These are phyloP conservation scores for Xylaria scruposa DNA, from an alignment of 495 filamentous ascomycete genomes.

Conservation along the genomic window DNA sequence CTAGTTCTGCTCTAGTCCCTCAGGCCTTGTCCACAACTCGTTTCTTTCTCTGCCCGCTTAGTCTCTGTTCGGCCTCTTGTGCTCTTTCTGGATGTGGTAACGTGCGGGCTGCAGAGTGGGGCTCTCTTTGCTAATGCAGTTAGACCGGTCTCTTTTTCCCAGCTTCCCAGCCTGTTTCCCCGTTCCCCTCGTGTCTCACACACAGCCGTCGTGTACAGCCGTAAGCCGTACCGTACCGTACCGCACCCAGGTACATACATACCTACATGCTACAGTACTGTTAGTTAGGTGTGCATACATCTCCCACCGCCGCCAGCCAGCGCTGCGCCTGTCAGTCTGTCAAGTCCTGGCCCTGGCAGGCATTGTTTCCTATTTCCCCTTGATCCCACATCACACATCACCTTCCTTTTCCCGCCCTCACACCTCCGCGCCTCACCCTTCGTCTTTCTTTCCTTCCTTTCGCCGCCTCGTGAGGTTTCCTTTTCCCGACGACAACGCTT, in stretches of 20 bases:
- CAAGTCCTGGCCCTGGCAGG: conserved; percentile 10
- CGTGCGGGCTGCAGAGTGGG: conserved; percentile 21
- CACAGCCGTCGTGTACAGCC: conserved; percentile 7
- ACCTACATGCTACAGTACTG: too few species aligned
- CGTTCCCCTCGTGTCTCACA: conserved; percentile 3
- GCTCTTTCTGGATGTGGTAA: conserved; percentile 24
- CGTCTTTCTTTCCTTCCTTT: conserved; percentile 30
- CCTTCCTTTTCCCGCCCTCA: conserved; percentile 29
- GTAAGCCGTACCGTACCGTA: conserved; percentile 18
- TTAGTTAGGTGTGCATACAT: neutral
- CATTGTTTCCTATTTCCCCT: conserved; percentile 27
- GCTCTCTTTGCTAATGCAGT: conserved; percentile 1
- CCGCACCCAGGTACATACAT: conserved; percentile 3
- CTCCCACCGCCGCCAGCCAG: neutral
- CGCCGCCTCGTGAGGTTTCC: conserved; percentile 29
- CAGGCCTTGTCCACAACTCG: neutral
- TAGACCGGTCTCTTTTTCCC: neutral
- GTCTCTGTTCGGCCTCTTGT: conserved; percentile 10
- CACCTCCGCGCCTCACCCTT: conserved; percentile 24
- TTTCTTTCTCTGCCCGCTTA: conserved; percentile 18
- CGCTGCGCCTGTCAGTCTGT: neutral
- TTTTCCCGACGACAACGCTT: conserved; percentile 28
- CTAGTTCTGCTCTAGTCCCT: neutral
- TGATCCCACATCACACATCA: conserved; percentile 20
- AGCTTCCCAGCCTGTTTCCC: neutral